phyloP scores from a whole-genome alignment of 805 yeast genomes.

The Candida dajiaensis region DNA sequence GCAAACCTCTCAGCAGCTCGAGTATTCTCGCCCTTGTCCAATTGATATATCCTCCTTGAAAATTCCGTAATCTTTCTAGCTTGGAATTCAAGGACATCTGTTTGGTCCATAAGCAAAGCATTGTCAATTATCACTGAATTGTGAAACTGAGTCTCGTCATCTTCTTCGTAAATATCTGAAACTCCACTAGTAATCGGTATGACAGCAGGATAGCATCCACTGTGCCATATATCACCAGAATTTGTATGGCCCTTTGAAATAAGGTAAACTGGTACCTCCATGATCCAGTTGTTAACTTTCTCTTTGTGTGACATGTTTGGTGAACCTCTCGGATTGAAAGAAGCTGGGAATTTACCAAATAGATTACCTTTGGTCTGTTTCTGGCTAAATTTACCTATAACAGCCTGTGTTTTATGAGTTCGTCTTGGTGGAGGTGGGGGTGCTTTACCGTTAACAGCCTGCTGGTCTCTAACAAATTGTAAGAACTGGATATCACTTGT shows the following conservation, averaged over 20 bases:
- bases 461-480: neutral
- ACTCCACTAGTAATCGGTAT: slow-evolving; percentile 21
- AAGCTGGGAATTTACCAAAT: slow-evolving; percentile 31
- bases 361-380: neutral
- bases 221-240: slow-evolving; percentile 24
- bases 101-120: slow-evolving; percentile 29
- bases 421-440: neutral
- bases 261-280: slow-evolving; percentile 44
- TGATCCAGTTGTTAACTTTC: slow-evolving; percentile 62
- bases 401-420: neutral
- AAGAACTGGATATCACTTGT: neutral
- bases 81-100: slow-evolving; percentile 48
- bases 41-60: slow-evolving; percentile 33
- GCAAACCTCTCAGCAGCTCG: neutral
- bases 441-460: neutral
- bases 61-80: slow-evolving; percentile 45
- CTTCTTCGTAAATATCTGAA: slow-evolving; percentile 7
- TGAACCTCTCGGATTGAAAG: slow-evolving; percentile 57
- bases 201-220: slow-evolving; percentile 48
- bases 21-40: slow-evolving; percentile 11
- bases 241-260: neutral
- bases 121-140: slow-evolving; percentile 5
- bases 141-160: neutral
- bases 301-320: slow-evolving; percentile 61
- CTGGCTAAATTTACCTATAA: neutral